Percentiles rank a stretch among this genome's conserved stretches.
Evolutionary conservation across 2,329 filamentous ascomycete genomes (phyloP).

Genomic region (Diaporthe citri): DNA sequence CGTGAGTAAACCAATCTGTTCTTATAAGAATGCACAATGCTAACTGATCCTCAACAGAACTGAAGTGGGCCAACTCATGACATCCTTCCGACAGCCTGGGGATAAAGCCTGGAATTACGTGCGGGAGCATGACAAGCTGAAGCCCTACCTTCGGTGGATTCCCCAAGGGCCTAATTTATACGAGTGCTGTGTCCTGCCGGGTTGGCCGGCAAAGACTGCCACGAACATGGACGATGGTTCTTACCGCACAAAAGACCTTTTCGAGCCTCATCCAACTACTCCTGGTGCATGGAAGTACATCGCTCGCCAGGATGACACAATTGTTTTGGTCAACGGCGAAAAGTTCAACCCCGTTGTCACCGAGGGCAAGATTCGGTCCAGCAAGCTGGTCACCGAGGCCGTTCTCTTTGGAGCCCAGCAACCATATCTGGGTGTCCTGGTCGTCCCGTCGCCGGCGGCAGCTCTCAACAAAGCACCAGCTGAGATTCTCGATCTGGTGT

Average conservation of each 20-base stretch:
- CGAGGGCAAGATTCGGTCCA: slow-evolving; percentile 66
- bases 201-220: slow-evolving; percentile 52
- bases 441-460: slow-evolving; percentile 56
- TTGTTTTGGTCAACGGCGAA: slow-evolving; percentile 54
- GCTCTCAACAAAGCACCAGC: slow-evolving; percentile 41
- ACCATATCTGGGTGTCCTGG: slow-evolving; percentile 59
- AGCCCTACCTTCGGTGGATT: slow-evolving; percentile 51
- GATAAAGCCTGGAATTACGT: slow-evolving; percentile 74
- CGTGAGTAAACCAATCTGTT: slow-evolving; percentile 52
- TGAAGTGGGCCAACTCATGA: slow-evolving; percentile 73
- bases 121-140: slow-evolving; percentile 57
- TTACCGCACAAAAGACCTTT: slow-evolving; percentile 54
- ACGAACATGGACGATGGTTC: slow-evolving; percentile 50
- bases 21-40: fast-evolving
- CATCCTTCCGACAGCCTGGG: slow-evolving; percentile 63
- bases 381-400: slow-evolving; percentile 61
- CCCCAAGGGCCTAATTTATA: slow-evolving; percentile 52
- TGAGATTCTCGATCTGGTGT: slow-evolving; percentile 49
- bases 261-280: slow-evolving; percentile 55
- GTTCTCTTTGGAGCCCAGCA: slow-evolving; percentile 65
- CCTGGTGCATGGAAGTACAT: slow-evolving; percentile 60
- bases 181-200: slow-evolving; percentile 53
- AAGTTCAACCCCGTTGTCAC: slow-evolving; percentile 46
- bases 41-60: slow-evolving; percentile 51
- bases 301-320: slow-evolving; percentile 58